These are phyloP conservation scores for Penicillium pancosmium DNA, from an alignment of 495 filamentous ascomycete species.

Conservation along the genomic window DNA sequence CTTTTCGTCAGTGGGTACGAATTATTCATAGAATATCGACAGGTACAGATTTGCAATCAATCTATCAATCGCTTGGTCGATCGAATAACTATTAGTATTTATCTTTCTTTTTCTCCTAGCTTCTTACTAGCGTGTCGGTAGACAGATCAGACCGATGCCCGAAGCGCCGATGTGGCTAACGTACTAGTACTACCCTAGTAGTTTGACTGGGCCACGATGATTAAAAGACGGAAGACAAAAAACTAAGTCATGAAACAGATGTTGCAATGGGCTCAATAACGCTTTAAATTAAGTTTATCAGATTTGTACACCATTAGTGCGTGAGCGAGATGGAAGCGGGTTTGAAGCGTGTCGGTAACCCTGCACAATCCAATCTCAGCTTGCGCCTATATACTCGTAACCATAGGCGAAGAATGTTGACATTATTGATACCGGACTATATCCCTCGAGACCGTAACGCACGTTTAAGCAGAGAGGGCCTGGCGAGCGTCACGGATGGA, in stretches of 20 bases:
- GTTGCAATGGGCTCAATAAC: conserved; percentile 1
- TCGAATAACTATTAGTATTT: background rate
- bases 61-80: conserved; percentile 19
- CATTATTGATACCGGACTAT: conserved; percentile 7
- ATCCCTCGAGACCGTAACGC: background rate
- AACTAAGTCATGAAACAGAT: background rate
- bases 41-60: conserved; percentile 13
- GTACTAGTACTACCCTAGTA: too few relatives aligned
- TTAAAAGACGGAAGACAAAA: background rate
- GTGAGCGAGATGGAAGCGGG: background rate
- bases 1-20: conserved; percentile 4
- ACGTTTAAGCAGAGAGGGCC: conserved; percentile 1
- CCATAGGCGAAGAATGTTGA: background rate
- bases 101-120: background rate
- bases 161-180: too few relatives aligned
- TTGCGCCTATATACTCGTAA: conserved; percentile 5
- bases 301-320: conserved; percentile 5
- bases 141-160: too few relatives aligned
- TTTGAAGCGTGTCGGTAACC: background rate
- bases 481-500: conserved; percentile 8
- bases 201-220: too few relatives aligned
- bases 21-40: conserved; percentile 9
- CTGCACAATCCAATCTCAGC: background rate
- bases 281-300: conserved; percentile 4
- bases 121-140: too few relatives aligned